Base-by-base conservation (phyloP, 192 early-diverging fungal species). In the Entrophospora sp. region DNA sequence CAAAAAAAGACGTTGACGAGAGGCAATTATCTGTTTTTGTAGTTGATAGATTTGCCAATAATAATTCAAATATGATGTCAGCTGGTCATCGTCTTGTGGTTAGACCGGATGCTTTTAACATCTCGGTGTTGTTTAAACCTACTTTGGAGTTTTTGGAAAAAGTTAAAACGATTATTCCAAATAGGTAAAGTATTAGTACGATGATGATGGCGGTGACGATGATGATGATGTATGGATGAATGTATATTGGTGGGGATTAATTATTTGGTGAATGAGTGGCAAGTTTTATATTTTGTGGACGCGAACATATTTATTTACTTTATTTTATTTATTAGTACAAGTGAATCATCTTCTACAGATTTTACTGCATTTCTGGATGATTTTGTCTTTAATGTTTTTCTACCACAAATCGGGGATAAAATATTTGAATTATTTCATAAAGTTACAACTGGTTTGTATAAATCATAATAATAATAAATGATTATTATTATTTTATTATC, bases 331-430 rank as follows among this genome's bases (percentile, higher is more conserved):
- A n/a, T n/a, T n/a, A n/a, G n/a, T n/a, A n/a, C n/a, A n/a, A n/a
- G n/a, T n/a, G n/a, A n/a, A n/a, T n/a, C n/a, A 12, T 67, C 53
- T n/a, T 69, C 67, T 20, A 81, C 73, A 20, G 73, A 75, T 18
- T 89, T 91, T 58, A 73, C 75, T 45, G 75, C 61, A 16, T 91
- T 89, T 75, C 58, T 91, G 42, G 81, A 91, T 44, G 89, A 91
- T 37, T 91, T 91, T 77, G 81, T 92, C 45, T 60, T 82, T 70
- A 86, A 87, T 77, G 75, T 91, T 22, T 95, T 91, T 55, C 63
- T 97, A 64, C 89, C 91, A 9, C 85, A 88, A 55, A 87, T 92
- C 53, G 90, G 95, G 65, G 83, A 91, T n/a, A 82, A 88, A 40
- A 86, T 91, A 0, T 74, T 91, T 74, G 83, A 85, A 32, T 82